Evolutionary conservation across 2,329 filamentous ascomycete species (phyloP).

Genomic region (Capronia americana): DNA sequence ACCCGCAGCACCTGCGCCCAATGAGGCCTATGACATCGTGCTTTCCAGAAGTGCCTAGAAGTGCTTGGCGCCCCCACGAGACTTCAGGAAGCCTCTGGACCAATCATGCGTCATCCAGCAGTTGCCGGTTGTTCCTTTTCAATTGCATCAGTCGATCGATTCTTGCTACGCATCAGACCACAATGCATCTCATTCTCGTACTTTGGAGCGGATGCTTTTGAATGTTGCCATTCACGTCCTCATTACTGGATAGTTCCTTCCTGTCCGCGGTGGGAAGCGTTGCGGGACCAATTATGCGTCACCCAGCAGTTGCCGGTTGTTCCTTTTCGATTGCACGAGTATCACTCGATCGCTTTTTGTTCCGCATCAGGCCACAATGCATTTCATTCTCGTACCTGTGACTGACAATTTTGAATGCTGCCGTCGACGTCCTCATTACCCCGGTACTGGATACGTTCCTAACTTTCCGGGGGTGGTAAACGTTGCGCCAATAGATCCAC

Average conservation of each 20-base stretch:
- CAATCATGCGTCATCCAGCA: neutral
- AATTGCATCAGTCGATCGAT: neutral
- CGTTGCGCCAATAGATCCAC: slow-evolving; percentile 6
- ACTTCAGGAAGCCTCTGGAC: slow-evolving; percentile 2
- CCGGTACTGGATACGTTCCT: no score
- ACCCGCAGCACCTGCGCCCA: neutral
- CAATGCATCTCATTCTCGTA: neutral
- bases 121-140: neutral
- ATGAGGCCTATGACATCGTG: slow-evolving; percentile 25
- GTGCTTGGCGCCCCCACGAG: slow-evolving; percentile 20
- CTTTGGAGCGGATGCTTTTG: neutral
- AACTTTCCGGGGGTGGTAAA: slow-evolving; percentile 15
- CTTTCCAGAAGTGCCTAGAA: slow-evolving; percentile 34
- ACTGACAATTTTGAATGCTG: neutral
- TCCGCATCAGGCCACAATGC: slow-evolving; percentile 6
- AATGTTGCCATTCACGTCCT: neutral
- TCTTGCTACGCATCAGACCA: slow-evolving; percentile 5
- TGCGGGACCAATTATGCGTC: neutral
- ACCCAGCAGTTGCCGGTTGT: neutral
- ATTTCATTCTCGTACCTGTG: neutral
- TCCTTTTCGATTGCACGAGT: neutral
- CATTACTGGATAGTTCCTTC: no score
- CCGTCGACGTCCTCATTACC: neutral
- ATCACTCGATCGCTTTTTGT: neutral
- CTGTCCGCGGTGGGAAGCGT: no score